These are phyloP conservation scores for Diddensiella transvaalensis DNA, from an alignment of 805 yeast genomes.

Conservation along the genomic window DNA sequence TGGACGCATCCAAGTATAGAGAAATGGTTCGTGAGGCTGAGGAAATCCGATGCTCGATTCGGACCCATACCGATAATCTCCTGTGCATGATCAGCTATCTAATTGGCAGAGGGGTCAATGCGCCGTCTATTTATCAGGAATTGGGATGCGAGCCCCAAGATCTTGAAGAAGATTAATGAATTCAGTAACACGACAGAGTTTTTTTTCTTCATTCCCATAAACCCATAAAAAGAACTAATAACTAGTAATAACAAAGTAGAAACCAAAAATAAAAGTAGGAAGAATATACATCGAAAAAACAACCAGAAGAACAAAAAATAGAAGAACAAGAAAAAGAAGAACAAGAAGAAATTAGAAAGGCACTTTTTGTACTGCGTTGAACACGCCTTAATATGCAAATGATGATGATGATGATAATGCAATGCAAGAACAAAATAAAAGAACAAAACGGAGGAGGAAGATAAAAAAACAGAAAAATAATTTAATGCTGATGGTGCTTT, in stretches of 20 bases:
- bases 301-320: not conserved
- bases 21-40: not conserved
- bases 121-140: not conserved
- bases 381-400: no score
- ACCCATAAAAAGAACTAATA: not conserved
- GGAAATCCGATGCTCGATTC: not conserved
- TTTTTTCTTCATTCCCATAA: not conserved
- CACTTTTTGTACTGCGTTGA: no score
- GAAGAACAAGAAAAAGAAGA: not conserved
- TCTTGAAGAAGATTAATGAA: not conserved
- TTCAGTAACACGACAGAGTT: no score
- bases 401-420: not conserved
- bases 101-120: not conserved
- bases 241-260: not conserved
- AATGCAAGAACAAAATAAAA: not conserved
- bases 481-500: not conserved
- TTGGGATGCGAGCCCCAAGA: not conserved
- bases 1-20: not conserved
- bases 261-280: not conserved
- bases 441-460: not conserved
- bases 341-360: no score
- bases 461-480: no score
- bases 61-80: not conserved
- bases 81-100: not conserved
- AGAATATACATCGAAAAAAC: not conserved